Evolutionary conservation across 345 rosid genomes (phyloP).

Genomic region (Carallia brachiata): DNA sequence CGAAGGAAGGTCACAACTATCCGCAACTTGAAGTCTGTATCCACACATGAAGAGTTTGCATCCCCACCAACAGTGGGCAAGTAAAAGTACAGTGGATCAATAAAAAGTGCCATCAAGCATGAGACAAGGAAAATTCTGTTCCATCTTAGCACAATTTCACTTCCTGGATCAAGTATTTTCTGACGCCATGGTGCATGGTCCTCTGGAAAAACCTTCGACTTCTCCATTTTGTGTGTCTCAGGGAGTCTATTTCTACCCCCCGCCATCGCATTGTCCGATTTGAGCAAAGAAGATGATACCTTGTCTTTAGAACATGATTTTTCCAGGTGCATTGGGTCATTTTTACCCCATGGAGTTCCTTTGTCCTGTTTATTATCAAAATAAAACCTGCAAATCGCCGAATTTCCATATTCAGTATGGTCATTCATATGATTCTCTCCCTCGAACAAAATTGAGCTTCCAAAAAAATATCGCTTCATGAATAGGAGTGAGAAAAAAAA

Average conservation of each 20-base stretch:
- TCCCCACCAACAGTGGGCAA: slow-evolving; percentile 60
- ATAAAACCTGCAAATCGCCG: slow-evolving; percentile 53
- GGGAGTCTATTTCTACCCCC: slow-evolving; percentile 46
- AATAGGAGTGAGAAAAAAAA: background rate
- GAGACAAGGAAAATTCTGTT: slow-evolving; percentile 77
- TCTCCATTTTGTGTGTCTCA: slow-evolving; percentile 39
- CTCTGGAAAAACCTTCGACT: slow-evolving; percentile 41
- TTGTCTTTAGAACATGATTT: slow-evolving; percentile 46
- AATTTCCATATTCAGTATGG: background rate
- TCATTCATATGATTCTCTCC: background rate
- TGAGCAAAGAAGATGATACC: slow-evolving; percentile 49
- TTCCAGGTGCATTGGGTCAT: slow-evolving; percentile 41
- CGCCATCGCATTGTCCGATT: slow-evolving; percentile 42
- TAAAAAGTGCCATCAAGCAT: slow-evolving; percentile 81
- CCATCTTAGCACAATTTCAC: slow-evolving; percentile 79
- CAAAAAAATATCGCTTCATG: background rate
- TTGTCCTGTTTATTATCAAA: slow-evolving; percentile 50
- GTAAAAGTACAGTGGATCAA: slow-evolving; percentile 80
- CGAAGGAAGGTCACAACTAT: slow-evolving; percentile 69
- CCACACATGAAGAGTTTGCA: slow-evolving; percentile 45
- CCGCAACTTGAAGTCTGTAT: slow-evolving; percentile 55
- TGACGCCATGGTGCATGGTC: slow-evolving; percentile 56
- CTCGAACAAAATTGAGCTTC: background rate
- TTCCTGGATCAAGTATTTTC: slow-evolving; percentile 81
- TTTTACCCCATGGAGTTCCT: slow-evolving; percentile 44